A percentile compares a stretch with the other conserved stretches of the same genome.
Evolutionary conservation across 495 filamentous ascomycete species (phyloP).

Genomic region (Penicillium bialowiezense): DNA sequence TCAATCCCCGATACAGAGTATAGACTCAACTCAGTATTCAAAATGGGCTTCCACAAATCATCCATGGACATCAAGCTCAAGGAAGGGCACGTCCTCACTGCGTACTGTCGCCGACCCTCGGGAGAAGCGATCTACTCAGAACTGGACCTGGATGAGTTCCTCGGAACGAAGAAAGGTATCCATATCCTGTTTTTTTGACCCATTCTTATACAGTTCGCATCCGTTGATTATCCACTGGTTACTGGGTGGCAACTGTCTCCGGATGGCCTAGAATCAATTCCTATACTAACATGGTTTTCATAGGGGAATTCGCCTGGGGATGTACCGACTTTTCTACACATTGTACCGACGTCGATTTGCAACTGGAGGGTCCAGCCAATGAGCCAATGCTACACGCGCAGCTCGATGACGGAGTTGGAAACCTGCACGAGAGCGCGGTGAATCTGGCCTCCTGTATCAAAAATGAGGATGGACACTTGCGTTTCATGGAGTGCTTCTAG

Average conservation of each 20-base stretch:
- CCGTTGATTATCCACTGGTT: no score
- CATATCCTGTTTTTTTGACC: background rate
- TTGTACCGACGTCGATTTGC: slow-evolving; percentile 14
- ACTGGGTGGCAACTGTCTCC: no score
- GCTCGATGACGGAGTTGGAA: slow-evolving; percentile 14
- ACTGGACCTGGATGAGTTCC: slow-evolving; percentile 19
- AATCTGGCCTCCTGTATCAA: slow-evolving; percentile 27
- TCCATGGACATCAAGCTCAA: slow-evolving; percentile 23
- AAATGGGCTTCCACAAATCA: slow-evolving; percentile 28
- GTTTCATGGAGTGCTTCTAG: slow-evolving; percentile 29
- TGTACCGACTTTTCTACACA: slow-evolving; percentile 10
- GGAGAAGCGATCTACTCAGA: slow-evolving; percentile 24
- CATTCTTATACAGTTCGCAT: no score
- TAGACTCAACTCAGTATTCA: no score
- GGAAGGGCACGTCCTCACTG: slow-evolving; percentile 18
- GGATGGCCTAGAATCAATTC: no score
- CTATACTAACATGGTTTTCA: no score
- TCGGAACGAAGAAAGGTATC: slow-evolving; percentile 19
- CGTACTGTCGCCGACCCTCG: slow-evolving; percentile 18
- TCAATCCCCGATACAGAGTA: no score
- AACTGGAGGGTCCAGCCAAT: slow-evolving; percentile 16
- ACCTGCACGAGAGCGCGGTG: slow-evolving; percentile 5
- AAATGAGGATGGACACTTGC: slow-evolving; percentile 26
- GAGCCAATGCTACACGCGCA: slow-evolving; percentile 20
- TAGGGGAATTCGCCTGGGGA: slow-evolving; percentile 25